phyloP scores from a whole-genome alignment of 805 yeast species.

The Helenozyma baotianmanensis region DNA sequence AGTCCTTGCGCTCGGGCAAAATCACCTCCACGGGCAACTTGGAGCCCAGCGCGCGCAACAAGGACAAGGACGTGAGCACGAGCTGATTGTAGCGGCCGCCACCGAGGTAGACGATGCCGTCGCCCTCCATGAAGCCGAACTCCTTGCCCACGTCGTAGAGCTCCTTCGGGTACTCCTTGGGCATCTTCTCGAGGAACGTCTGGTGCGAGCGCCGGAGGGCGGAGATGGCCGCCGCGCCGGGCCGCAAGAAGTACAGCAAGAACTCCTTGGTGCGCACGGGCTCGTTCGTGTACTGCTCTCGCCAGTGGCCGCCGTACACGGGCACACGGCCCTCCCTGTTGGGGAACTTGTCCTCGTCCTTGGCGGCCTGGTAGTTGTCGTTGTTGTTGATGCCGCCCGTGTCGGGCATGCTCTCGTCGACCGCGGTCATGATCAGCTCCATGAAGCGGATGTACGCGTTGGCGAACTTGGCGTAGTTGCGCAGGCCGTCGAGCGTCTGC shows the following conservation, averaged over 20 bases:
- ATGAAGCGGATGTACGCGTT: constrained; percentile 18
- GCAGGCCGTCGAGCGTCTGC: constrained; percentile 1
- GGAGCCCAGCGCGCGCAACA: constrained; percentile 30
- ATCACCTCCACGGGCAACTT: constrained; percentile 35
- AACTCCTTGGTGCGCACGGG: constrained; percentile 24
- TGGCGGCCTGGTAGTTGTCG: constrained; percentile 22
- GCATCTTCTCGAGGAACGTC: constrained; percentile 19
- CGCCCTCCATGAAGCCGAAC: constrained; percentile 27
- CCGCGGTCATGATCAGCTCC: constrained; percentile 12
- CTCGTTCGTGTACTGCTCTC: constrained; percentile 29
- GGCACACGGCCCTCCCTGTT: constrained; percentile 24
- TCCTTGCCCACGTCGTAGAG: constrained; percentile 16
- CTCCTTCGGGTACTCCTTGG: constrained; percentile 18
- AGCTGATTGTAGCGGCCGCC: constrained; percentile 34
- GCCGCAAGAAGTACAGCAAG: constrained; percentile 19
- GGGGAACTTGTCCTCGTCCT: constrained; percentile 14
- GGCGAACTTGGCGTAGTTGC: constrained; percentile 11
- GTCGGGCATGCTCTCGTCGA: constrained; percentile 21
- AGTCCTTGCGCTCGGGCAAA: constrained; percentile 28
- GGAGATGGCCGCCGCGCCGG: constrained; percentile 16
- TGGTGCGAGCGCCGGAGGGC: constrained; percentile 20
- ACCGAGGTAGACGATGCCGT: constrained; percentile 38
- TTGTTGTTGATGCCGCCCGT: constrained; percentile 21
- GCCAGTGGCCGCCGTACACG: constrained; percentile 30
- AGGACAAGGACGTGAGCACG: constrained; percentile 30